These are phyloP conservation scores for Crithidia brevicula DNA, from an alignment of 208 protist species.

Conservation along the genomic window DNA sequence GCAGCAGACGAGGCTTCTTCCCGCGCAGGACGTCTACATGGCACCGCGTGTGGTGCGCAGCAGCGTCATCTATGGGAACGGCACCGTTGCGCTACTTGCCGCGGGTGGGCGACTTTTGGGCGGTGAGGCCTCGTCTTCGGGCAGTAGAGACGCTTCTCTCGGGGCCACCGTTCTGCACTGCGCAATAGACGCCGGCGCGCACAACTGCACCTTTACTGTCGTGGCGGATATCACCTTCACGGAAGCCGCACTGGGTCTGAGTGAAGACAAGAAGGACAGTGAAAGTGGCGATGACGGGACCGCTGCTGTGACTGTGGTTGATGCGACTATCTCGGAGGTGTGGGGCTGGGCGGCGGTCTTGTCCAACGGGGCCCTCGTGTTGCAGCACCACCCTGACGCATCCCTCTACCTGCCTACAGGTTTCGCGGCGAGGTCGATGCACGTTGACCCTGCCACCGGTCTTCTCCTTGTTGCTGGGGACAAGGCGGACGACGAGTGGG, in stretches of 20 bases:
- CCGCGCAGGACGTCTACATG: not conserved
- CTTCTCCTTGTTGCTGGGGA: constrained; percentile 1
- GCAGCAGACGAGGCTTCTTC: not conserved
- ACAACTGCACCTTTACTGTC: not conserved
- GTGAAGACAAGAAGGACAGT: too few species aligned
- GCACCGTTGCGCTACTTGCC: constrained; percentile 14
- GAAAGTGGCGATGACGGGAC: too few species aligned
- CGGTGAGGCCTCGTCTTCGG: not conserved
- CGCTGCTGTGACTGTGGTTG: not conserved
- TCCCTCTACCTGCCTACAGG: not conserved
- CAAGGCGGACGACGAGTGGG: not conserved
- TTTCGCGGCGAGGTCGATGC: constrained; percentile 8
- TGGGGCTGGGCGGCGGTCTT: constrained; percentile 16
- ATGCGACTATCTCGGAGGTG: constrained; percentile 9
- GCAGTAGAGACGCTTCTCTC: not conserved
- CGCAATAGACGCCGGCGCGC: not conserved
- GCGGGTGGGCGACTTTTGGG: too few species aligned
- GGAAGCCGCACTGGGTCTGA: not conserved
- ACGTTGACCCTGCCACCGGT: constrained; percentile 13
- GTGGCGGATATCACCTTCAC: not conserved
- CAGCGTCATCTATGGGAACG: constrained; percentile 1
- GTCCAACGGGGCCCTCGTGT: not conserved
- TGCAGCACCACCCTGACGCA: constrained; percentile 2
- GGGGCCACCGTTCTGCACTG: constrained; percentile 10
- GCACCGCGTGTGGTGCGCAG: not conserved